These are phyloP conservation scores for Proliferodiscus dingleyae DNA, from an alignment of 2,329 filamentous ascomycete species.

Conservation along the genomic window DNA sequence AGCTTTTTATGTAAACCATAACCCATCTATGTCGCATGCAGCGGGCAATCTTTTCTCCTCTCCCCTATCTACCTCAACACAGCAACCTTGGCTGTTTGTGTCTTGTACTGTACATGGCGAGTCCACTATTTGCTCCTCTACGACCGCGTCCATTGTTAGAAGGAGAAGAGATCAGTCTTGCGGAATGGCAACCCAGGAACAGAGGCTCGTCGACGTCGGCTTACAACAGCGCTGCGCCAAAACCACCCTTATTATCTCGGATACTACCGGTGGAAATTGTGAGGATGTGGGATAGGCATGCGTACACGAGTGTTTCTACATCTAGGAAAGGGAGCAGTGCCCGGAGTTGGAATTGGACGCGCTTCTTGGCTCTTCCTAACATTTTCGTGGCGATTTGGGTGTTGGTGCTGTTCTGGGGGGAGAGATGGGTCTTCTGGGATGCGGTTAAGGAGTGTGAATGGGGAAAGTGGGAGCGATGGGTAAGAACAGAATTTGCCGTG, in stretches of 20 bases:
- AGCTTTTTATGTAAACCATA: too few species aligned
- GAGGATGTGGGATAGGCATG: slow-evolving; percentile 18
- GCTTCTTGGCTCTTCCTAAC: slow-evolving; percentile 60
- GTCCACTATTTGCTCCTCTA: too few species aligned
- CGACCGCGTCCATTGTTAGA: too few species aligned
- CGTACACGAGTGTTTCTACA: slow-evolving; percentile 13
- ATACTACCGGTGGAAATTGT: slow-evolving; percentile 21
- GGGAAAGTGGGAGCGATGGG: slow-evolving; percentile 90
- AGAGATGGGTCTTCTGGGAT: slow-evolving; percentile 70
- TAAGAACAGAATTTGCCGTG: slow-evolving; percentile 42
- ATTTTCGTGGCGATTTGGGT: slow-evolving; percentile 70
- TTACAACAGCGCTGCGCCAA: slow-evolving; percentile 23
- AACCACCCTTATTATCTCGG: slow-evolving; percentile 25
- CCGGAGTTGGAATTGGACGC: slow-evolving; percentile 43
- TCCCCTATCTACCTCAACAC: background rate
- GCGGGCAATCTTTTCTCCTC: too few species aligned
- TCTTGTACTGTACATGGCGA: background rate
- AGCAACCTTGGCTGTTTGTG: background rate
- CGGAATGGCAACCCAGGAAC: slow-evolving; percentile 21
- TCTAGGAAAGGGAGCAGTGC: background rate
- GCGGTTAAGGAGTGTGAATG: slow-evolving; percentile 71
- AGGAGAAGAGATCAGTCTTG: background rate
- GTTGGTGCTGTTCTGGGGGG: slow-evolving; percentile 75
- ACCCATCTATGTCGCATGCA: too few species aligned
- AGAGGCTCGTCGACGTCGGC: slow-evolving; percentile 10